A percentile compares a stretch with the other conserved stretches of the same genome.
Conservation (phyloP, 495 filamentous ascomycete genomes). For the Lichina pygmaea region DNA sequence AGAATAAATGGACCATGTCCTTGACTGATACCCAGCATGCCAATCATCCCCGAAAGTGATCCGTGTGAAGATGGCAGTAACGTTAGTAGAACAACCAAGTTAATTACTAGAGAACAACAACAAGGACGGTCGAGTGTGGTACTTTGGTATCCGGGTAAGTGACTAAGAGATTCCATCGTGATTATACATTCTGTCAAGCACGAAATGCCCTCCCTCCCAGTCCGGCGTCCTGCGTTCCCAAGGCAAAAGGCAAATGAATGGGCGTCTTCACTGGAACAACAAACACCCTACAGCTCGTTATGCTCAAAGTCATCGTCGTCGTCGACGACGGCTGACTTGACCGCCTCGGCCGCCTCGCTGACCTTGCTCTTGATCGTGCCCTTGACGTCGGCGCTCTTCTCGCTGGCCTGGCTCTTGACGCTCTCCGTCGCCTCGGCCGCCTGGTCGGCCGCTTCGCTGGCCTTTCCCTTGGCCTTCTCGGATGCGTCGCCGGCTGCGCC, state of each 20-base stretch:
- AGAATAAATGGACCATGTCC: too few relatives aligned
- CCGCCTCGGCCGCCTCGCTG: conserved; percentile 2
- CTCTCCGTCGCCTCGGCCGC: conserved; percentile 12
- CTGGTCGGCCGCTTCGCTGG: conserved; percentile 12
- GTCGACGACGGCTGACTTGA: not conserved
- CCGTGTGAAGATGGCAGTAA: too few relatives aligned
- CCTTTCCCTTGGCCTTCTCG: not conserved
- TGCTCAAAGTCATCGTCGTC: conserved; percentile 1
- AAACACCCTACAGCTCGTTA: not conserved
- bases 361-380: conserved; percentile 10
- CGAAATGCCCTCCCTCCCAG: too few relatives aligned
- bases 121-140: too few relatives aligned
- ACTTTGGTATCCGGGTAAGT: too few relatives aligned
- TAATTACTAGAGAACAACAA: too few relatives aligned
- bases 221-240: not conserved
- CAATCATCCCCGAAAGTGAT: too few relatives aligned
- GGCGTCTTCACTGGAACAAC: not conserved
- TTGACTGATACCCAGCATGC: too few relatives aligned
- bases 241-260: not conserved
- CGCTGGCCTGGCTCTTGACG: conserved; percentile 19
- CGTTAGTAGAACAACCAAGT: too few relatives aligned
- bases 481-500: not conserved
- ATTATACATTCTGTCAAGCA: too few relatives aligned
- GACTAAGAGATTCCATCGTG: too few relatives aligned
- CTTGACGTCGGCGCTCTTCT: conserved; percentile 3